Evolutionary conservation across 352 stramenopile genomes (phyloP), one percentile per base, ranked within the genome.

Genomic region (Globisporangium paroecandrum): DNA sequence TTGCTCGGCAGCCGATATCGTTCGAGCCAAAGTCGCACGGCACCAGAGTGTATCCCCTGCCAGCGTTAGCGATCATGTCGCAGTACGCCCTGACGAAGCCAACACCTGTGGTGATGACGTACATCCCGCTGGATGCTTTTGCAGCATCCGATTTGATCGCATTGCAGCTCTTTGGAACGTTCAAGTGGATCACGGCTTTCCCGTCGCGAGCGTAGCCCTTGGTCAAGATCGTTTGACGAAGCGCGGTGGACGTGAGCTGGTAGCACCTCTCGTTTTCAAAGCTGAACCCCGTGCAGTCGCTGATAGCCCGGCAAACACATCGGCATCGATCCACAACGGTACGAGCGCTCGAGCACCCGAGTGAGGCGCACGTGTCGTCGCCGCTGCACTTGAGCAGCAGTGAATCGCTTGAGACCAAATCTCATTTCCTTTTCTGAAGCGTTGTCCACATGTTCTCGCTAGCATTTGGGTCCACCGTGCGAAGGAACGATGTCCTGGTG

Each of bases 21-120:
- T 29, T 79, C 3, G 74, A 71, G 24, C 74, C 77, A 6, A 70
- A 55, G 46, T 82, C 72, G 41, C 82, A 90, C 1, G 82, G 79
- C 4, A 87, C 65, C 22, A 82, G 66, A 20, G 79, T 90, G 66
- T 88, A 89, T 0, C 82, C 82, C 53, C 82, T 83, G 2, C 68
- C 73, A 20, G 69, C 76, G 65, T 88, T 77, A 46, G 77, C 51
- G 0, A 64, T 66, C 82, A 90, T 90, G 38, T 87, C 81, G 46
- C 82, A 90, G 68, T 72, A 87, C n/a, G 68, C 75, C 58, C 65
- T 69, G 36, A 80, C 69, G 25, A 90, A 61, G 8, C 79, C 71
- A 41, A 62, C 53, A 13, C 66, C 70, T 10, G 82, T 90, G 5
- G 77, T 77, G 27, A 90, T 86, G 20, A 75, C 63, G 59, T 84